phyloP scores from a whole-genome alignment of 306 rosid genomes.

The Alnus glutinosa region DNA sequence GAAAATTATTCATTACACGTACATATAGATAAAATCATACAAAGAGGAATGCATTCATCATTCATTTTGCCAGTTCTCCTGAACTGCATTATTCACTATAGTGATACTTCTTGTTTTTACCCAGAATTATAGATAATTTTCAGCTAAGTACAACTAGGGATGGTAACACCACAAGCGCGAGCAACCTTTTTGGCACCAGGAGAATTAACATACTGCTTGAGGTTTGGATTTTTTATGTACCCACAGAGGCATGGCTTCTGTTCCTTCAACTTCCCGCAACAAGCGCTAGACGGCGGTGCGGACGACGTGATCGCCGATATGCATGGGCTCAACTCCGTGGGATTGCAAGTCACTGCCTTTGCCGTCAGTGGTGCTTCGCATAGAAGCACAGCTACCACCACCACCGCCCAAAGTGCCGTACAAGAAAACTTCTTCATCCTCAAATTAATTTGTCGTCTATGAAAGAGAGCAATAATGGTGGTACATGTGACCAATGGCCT shows the following conservation, averaged over 20 bases:
- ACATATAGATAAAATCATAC: neutral
- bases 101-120: neutral
- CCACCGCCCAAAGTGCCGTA: conserved; percentile 13
- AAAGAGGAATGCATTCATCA: too few species aligned
- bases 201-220: conserved; percentile 39
- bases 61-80: neutral
- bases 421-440: conserved; percentile 23
- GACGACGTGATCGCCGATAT: conserved; percentile 23
- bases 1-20: neutral
- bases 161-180: conserved; percentile 43
- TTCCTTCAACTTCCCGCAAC: conserved; percentile 54
- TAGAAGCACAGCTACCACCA: conserved; percentile 17
- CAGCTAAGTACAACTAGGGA: conserved; percentile 26
- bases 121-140: neutral
- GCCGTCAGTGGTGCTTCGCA: neutral
- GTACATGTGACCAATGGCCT: neutral
- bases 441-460: neutral
- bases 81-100: neutral
- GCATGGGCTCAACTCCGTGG: conserved; percentile 42
- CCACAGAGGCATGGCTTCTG: conserved; percentile 66
- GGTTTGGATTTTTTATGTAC: conserved; percentile 51
- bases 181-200: conserved; percentile 50
- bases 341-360: conserved; percentile 49
- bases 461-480: neutral
- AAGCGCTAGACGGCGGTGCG: conserved; percentile 34